Conservation (phyloP, 1,139 yeast species). For the Yamadazyma atlantica region DNA sequence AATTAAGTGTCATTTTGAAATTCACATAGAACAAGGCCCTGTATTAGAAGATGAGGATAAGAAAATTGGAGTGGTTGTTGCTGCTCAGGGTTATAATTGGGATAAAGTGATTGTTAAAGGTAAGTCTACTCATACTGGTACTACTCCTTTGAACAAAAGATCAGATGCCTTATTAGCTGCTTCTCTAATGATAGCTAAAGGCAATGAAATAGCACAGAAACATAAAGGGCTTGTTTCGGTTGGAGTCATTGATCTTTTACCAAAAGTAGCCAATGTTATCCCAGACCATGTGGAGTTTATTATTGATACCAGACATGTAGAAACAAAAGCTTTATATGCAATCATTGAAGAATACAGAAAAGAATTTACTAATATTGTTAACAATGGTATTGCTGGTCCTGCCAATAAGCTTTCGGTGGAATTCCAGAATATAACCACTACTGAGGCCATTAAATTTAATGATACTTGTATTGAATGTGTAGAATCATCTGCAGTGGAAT, state of each 20-base stretch:
- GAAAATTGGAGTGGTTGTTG: slow-evolving; percentile 63
- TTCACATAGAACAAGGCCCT: slow-evolving; percentile 80
- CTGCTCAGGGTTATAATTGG: slow-evolving; percentile 72
- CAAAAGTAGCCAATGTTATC: slow-evolving; percentile 65
- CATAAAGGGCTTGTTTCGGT: slow-evolving; percentile 57
- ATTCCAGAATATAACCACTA: slow-evolving; percentile 42
- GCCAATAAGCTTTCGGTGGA: slow-evolving; percentile 29
- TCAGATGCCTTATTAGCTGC: slow-evolving; percentile 63
- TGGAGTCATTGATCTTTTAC: slow-evolving; percentile 56
- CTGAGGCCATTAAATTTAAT: slow-evolving; percentile 59
- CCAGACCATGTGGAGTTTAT: slow-evolving; percentile 61
- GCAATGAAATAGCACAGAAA: slow-evolving; percentile 55
- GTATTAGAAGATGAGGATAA: slow-evolving; percentile 55
- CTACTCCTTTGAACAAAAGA: slow-evolving; percentile 66
- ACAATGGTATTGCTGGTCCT: slow-evolving; percentile 16
- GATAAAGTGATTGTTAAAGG: slow-evolving; percentile 54
- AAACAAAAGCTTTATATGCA: slow-evolving; percentile 42
- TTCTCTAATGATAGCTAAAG: slow-evolving; percentile 53
- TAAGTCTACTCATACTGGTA: slow-evolving; percentile 69
- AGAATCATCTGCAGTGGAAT: slow-evolving; percentile 46
- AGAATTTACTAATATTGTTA: slow-evolving; percentile 27
- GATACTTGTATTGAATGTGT: slow-evolving; percentile 49
- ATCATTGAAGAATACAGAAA: slow-evolving; percentile 39
- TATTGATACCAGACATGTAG: slow-evolving; percentile 56
- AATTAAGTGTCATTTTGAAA: slow-evolving; percentile 67